These are phyloP conservation scores for Fusarium sp. DNA, from an alignment of 2,329 filamentous ascomycete genomes.

Conservation along the genomic window DNA sequence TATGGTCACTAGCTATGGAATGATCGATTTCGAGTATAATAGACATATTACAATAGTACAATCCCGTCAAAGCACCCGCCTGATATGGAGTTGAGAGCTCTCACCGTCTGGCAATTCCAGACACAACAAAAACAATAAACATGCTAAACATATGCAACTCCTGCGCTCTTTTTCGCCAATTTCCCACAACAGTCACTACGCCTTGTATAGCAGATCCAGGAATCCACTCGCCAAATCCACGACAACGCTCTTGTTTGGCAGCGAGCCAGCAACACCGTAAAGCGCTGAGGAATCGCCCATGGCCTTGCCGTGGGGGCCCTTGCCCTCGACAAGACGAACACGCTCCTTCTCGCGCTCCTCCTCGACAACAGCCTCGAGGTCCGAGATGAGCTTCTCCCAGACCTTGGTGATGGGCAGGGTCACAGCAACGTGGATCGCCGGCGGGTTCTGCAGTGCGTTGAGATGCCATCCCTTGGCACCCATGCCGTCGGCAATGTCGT, in stretches of 20 bases:
- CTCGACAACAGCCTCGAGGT: slow-evolving; percentile 74
- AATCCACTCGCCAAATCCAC: slow-evolving; percentile 91
- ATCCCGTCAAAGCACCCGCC: not conserved
- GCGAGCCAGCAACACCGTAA: slow-evolving; percentile 92
- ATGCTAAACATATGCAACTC: slow-evolving; percentile 10
- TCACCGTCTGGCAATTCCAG: not conserved
- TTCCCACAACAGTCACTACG: slow-evolving; percentile 58
- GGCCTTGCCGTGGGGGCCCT: slow-evolving; percentile 71
- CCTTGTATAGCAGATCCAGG: slow-evolving; percentile 92
- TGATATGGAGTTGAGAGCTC: not conserved
- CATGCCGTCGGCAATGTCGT: slow-evolving; percentile 94
- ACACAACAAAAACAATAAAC: slow-evolving; percentile 1
- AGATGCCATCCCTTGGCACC: slow-evolving; percentile 89
- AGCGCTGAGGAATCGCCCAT: slow-evolving; percentile 85
- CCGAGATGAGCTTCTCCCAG: slow-evolving; percentile 80
- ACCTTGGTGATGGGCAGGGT: slow-evolving; percentile 86
- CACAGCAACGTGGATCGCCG: slow-evolving; percentile 93
- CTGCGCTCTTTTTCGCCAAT: slow-evolving; percentile 4
- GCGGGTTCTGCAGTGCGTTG: slow-evolving; percentile 90
- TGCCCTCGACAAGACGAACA: slow-evolving; percentile 75
- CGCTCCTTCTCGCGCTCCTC: slow-evolving; percentile 85
- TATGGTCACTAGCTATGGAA: not conserved
- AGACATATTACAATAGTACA: not conserved
- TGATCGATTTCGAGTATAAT: slow-evolving; percentile 8
- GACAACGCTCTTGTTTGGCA: slow-evolving; percentile 96